These are phyloP conservation scores for Fusarium mundagurra DNA, from an alignment of 2,329 filamentous ascomycete genomes.

Conservation along the genomic window DNA sequence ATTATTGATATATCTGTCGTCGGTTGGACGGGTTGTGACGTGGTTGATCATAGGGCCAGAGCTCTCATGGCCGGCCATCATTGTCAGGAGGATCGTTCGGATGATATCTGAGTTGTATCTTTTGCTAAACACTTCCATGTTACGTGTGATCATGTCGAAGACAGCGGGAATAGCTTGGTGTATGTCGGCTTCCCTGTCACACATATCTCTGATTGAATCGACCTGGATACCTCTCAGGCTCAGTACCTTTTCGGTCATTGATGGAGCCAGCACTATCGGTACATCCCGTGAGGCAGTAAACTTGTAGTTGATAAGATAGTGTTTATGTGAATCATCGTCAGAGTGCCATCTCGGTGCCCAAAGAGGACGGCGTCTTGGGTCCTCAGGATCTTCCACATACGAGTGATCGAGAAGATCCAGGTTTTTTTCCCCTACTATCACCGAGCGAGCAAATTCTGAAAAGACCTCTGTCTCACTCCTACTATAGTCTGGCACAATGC, in stretches of 20 bases:
- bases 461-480: background rate
- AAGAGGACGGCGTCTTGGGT: background rate
- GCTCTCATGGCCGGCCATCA: background rate
- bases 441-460: background rate
- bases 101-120: background rate
- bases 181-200: background rate
- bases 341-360: background rate
- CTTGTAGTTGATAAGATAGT: accelerated
- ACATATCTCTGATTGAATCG: background rate
- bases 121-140: accelerated
- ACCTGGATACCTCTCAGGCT: background rate
- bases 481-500: background rate
- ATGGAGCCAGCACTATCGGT: accelerated
- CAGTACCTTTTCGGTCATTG: accelerated
- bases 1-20: background rate
- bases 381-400: background rate
- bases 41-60: background rate
- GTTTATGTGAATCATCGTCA: accelerated
- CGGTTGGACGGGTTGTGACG: background rate
- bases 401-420: background rate
- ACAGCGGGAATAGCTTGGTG: background rate
- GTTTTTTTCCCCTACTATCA: accelerated
- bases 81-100: background rate
- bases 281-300: background rate
- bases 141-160: background rate